A percentile compares a stretch with the other conserved stretches of the same genome.
Evolutionary conservation across 306 rosid genomes (phyloP).

Genomic region (Fragaria iinumae): DNA sequence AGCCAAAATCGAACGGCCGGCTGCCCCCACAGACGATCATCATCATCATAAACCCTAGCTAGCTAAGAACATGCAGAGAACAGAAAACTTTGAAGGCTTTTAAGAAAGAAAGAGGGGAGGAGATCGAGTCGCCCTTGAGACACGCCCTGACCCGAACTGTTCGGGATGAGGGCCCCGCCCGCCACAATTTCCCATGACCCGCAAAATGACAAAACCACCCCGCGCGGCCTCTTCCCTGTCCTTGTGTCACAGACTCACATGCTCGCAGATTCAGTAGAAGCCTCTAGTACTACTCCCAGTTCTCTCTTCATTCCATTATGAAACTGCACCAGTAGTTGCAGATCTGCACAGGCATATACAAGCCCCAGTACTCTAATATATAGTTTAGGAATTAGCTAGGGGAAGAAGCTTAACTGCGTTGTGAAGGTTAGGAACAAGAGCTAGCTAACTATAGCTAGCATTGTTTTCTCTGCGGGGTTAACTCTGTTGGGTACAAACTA

Average conservation of each 20-base stretch:
- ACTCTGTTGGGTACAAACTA: not conserved
- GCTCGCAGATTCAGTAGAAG: conserved; percentile 8
- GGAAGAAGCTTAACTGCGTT: not conserved
- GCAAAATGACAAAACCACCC: conserved; percentile 7
- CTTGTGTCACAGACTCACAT: not conserved
- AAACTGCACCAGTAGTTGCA: not conserved
- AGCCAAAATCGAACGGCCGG: conserved; percentile 10
- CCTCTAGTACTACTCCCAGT: not conserved
- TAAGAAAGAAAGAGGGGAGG: not conserved
- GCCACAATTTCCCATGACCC: conserved; percentile 38
- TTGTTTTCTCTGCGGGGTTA: not conserved
- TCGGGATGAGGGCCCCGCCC: conserved; percentile 32
- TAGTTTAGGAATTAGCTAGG: not conserved
- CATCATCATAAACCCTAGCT: not conserved
- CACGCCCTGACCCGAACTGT: conserved; percentile 36
- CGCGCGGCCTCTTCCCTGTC: not conserved
- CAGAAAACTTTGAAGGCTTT: not conserved
- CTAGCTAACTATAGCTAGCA: not conserved
- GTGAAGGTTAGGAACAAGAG: not conserved
- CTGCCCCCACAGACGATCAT: conserved; percentile 29
- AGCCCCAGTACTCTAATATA: not conserved
- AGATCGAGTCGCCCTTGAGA: conserved; percentile 33
- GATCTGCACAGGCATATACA: not conserved
- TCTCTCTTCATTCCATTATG: not conserved
- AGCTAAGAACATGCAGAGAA: conserved; percentile 3